Conservation (phyloP, 179 eudicot species). For the Beta macrorhiza region DNA sequence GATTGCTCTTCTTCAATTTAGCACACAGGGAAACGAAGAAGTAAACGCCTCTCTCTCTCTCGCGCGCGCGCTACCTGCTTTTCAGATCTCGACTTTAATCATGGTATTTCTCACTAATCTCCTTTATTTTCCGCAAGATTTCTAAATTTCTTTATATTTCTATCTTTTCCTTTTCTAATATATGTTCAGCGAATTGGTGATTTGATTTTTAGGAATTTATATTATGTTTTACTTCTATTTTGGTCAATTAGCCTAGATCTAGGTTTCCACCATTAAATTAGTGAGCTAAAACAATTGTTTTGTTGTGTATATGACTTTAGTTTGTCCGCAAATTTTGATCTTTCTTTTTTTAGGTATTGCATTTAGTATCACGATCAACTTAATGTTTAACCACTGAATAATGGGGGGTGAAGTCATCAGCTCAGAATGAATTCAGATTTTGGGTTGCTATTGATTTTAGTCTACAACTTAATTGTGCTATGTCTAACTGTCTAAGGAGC, state of each 20-base stretch:
- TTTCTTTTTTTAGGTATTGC: background rate
- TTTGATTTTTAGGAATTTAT: background rate
- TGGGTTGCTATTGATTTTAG: background rate
- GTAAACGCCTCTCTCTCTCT: background rate
- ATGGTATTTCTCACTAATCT: background rate
- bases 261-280: background rate
- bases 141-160: background rate
- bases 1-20: background rate
- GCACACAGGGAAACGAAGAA: background rate
- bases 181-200: background rate
- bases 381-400: background rate
- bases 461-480: background rate
- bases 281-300: background rate
- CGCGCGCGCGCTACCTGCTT: background rate
- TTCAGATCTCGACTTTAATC: conserved; percentile 4
- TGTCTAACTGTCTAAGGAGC: background rate
- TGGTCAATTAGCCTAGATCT: conserved; percentile 2
- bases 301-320: background rate
- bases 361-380: background rate
- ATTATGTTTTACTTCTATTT: background rate
- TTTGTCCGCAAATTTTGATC: background rate
- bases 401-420: background rate
- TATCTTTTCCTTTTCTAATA: background rate
- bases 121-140: no score
- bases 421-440: background rate